A percentile compares a stretch with the other conserved stretches of the same genome.
Conservation (phyloP, 176 grass and related monocot genomes). For the Raddia guianensis region DNA sequence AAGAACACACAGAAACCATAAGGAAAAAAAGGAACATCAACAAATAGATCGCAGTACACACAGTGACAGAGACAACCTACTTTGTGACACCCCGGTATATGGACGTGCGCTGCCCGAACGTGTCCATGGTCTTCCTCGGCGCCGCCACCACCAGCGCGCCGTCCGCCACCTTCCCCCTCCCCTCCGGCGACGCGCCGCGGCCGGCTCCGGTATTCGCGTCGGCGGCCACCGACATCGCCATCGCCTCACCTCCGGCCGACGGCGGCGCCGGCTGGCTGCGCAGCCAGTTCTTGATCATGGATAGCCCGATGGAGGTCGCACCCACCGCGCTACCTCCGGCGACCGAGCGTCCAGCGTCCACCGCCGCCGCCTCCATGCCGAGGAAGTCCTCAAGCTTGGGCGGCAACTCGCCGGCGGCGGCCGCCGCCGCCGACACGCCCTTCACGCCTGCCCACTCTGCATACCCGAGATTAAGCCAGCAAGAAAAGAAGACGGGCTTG, state of each 20-base stretch:
- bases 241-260: not conserved
- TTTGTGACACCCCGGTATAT: constrained; percentile 78
- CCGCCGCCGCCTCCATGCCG: constrained; percentile 17
- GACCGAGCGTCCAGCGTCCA: not conserved
- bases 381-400: constrained; percentile 78
- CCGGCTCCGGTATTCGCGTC: not conserved
- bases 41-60: not conserved
- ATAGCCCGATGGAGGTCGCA: constrained; percentile 57
- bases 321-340: not conserved
- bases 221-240: not conserved
- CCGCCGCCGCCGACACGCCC: constrained; percentile 26
- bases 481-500: not conserved
- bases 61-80: constrained; percentile 18
- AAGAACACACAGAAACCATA: not conserved
- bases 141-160: constrained; percentile 16
- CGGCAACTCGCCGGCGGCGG: constrained; percentile 31
- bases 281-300: constrained; percentile 87
- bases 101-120: constrained; percentile 77
- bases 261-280: constrained; percentile 55
- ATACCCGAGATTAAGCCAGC: not conserved
- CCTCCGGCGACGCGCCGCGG: constrained; percentile 26
- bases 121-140: constrained; percentile 58
- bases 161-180: constrained; percentile 33
- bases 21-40: not conserved
- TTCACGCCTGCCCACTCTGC: constrained; percentile 51